Percentiles rank a stretch among this genome's conserved stretches.
Evolutionary conservation across 768 basidiomycete species (phyloP).

Genomic region (Suillus cothurnatus): DNA sequence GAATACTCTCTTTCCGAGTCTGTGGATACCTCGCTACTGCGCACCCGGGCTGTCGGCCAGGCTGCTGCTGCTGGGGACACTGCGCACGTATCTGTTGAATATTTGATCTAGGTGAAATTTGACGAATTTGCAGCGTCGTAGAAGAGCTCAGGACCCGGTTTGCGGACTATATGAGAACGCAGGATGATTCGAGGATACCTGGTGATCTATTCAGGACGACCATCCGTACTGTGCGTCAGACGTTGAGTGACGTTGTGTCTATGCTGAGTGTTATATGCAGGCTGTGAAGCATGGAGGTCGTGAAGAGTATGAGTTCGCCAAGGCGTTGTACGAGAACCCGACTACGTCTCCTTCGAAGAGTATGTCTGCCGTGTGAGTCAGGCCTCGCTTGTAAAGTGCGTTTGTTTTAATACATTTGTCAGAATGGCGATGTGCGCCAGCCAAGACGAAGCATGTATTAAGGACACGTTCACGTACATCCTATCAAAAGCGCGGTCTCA

Average conservation of each 20-base stretch:
- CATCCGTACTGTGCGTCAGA: constrained; percentile 48
- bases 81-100: constrained; percentile 26
- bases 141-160: constrained; percentile 74
- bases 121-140: constrained; percentile 55
- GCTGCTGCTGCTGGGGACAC: constrained; percentile 51
- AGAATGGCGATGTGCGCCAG: constrained; percentile 60
- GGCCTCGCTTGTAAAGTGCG: not conserved
- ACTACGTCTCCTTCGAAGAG: constrained; percentile 69
- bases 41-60: constrained; percentile 69
- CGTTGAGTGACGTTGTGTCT: not conserved
- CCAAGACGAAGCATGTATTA: constrained; percentile 54
- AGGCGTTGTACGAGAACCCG: constrained; percentile 69
- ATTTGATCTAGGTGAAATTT: not conserved
- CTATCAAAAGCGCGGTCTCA: constrained; percentile 54
- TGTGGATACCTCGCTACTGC: constrained; percentile 66
- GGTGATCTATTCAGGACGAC: constrained; percentile 70
- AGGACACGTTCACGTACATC: constrained; percentile 66
- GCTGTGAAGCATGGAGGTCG: constrained; percentile 75
- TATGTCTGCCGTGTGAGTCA: constrained; percentile 65
- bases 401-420: constrained; percentile 7
- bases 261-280: constrained; percentile 33
- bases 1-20: constrained; percentile 69
- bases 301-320: constrained; percentile 72
- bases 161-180: constrained; percentile 63
- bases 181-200: constrained; percentile 78